These are phyloP conservation scores for Fusarium nodosum DNA, from an alignment of 2,329 filamentous ascomycete genomes.

Conservation along the genomic window DNA sequence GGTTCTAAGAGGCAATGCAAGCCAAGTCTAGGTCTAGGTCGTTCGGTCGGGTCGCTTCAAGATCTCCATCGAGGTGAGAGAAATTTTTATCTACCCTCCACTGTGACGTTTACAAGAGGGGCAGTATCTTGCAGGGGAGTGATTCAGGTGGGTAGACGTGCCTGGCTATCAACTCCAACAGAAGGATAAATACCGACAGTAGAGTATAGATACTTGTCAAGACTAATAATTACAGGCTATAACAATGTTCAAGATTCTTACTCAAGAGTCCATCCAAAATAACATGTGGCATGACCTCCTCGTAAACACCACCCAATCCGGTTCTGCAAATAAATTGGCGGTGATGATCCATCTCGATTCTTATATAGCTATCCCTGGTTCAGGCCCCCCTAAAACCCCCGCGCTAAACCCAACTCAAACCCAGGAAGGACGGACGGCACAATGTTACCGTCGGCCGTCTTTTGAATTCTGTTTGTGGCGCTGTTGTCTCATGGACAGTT, in stretches of 20 bases:
- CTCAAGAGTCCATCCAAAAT: neutral
- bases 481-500: slow-evolving; percentile 9
- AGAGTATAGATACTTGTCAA: neutral
- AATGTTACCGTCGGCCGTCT: slow-evolving; percentile 11
- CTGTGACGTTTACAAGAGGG: slow-evolving; percentile 49
- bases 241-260: neutral
- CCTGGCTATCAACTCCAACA: slow-evolving; percentile 1
- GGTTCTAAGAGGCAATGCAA: slow-evolving; percentile 5
- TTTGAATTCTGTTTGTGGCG: neutral
- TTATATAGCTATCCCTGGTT: neutral
- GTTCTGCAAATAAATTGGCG: slow-evolving; percentile 22
- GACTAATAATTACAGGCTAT: neutral
- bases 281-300: slow-evolving; percentile 17
- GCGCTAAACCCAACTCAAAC: slow-evolving; percentile 35
- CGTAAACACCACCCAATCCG: slow-evolving; percentile 9
- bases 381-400: slow-evolving; percentile 14
- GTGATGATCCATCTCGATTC: slow-evolving; percentile 34
- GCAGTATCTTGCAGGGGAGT: slow-evolving; percentile 24
- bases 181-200: neutral
- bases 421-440: slow-evolving; percentile 5
- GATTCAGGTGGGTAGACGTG: slow-evolving; percentile 22
- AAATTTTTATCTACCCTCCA: slow-evolving; percentile 45
- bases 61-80: slow-evolving; percentile 21
- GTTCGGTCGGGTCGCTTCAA: neutral
- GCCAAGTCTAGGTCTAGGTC: slow-evolving; percentile 6